Conservation (phyloP, 1,284 basidiomycete genomes). For the Fomitopsis betulina region DNA sequence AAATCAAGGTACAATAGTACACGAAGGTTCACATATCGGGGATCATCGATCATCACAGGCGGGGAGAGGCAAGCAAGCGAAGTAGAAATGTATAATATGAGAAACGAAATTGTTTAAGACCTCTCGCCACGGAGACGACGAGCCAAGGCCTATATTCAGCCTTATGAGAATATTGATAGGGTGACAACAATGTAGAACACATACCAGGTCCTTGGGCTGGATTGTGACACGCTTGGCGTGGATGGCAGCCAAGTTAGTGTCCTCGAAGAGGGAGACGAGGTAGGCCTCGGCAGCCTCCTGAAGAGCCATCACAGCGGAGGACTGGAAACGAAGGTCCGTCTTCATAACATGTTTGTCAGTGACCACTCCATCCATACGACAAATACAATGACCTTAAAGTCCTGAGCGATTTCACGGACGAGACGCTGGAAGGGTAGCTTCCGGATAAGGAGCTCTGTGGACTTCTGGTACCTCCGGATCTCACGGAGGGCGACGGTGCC, state of each 20-base stretch:
- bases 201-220: conserved; percentile 76
- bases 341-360: conserved; percentile 23
- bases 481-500: conserved; percentile 98
- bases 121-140: conserved; percentile 88
- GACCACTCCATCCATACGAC: neutral
- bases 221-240: conserved; percentile 93
- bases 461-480: conserved; percentile 97
- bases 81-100: neutral
- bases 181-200: conserved; percentile 3
- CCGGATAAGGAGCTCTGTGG: conserved; percentile 92
- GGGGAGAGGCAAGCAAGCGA: neutral
- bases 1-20: neutral
- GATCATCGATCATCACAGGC: neutral
- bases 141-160: conserved; percentile 56
- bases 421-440: conserved; percentile 96
- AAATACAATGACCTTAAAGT: conserved; percentile 76
- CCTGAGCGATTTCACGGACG: conserved; percentile 95
- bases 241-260: conserved; percentile 91
- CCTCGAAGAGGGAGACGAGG: conserved; percentile 93
- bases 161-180: neutral
- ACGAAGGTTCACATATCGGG: neutral
- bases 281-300: conserved; percentile 97
- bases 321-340: conserved; percentile 96
- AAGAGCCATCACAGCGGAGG: conserved; percentile 91
- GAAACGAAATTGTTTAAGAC: conserved; percentile 44